Evolutionary conservation across 106 monocot species (phyloP).

Genomic region (Chionographis japonica): DNA sequence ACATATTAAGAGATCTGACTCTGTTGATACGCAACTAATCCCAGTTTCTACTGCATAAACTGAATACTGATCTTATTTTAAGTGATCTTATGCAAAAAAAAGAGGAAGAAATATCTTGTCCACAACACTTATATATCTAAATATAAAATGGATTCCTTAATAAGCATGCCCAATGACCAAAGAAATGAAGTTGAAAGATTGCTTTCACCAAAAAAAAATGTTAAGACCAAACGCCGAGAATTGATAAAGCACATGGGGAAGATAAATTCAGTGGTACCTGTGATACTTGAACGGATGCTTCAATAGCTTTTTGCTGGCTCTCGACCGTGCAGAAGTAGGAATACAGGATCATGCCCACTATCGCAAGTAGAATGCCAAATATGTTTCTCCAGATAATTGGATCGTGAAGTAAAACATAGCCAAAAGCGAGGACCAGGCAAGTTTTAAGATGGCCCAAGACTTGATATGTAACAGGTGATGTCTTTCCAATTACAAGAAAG

Average conservation of each 20-base stretch:
- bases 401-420: constrained; percentile 82
- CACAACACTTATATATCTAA: no score
- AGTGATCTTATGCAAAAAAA: no score
- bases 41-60: no score
- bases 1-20: no score
- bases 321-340: constrained; percentile 79
- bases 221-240: neutral
- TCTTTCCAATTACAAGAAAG: constrained; percentile 93
- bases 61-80: no score
- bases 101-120: no score
- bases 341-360: constrained; percentile 80
- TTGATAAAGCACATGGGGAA: neutral
- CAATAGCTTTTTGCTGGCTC: constrained; percentile 60
- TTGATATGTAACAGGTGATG: constrained; percentile 92
- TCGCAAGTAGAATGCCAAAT: constrained; percentile 65
- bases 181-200: neutral
- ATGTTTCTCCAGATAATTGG: constrained; percentile 93
- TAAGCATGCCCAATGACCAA: no score
- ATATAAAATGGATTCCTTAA: no score
- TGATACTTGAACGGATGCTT: constrained; percentile 37
- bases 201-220: neutral
- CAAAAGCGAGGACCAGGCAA: constrained; percentile 84
- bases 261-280: constrained; percentile 31
- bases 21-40: no score
- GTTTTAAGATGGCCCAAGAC: constrained; percentile 94